Conservation (phyloP, 2,329 filamentous ascomycete species). For the Colletotrichum sidae region DNA sequence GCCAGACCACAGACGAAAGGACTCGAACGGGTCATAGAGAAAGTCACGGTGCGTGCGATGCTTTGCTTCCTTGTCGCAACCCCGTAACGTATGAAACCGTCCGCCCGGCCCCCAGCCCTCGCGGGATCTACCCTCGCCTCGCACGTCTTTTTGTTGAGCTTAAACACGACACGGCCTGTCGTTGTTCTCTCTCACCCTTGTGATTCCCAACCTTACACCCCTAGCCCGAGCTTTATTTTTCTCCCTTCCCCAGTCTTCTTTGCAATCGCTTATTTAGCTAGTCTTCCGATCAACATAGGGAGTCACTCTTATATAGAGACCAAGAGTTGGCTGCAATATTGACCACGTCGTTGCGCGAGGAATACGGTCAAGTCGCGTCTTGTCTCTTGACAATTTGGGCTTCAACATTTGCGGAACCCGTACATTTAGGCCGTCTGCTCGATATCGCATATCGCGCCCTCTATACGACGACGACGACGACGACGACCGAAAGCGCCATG, state of each 20-base stretch:
- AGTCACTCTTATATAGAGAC: too few relatives aligned
- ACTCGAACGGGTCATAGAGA: background rate
- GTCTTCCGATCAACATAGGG: background rate
- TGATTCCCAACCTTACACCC: conserved; percentile 13
- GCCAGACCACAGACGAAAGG: background rate
- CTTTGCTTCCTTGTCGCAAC: conserved; percentile 33
- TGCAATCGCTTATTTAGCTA: background rate
- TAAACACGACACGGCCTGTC: conserved; percentile 20
- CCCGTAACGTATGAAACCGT: conserved; percentile 34
- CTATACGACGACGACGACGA: background rate
- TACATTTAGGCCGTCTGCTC: too few relatives aligned
- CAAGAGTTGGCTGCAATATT: too few relatives aligned
- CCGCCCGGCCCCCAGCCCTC: conserved; percentile 17
- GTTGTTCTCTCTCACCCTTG: background rate
- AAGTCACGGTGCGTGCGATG: conserved; percentile 23
- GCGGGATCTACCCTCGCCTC: conserved; percentile 26
- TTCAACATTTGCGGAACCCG: too few relatives aligned
- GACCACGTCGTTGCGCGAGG: too few relatives aligned
- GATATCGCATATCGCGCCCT: background rate
- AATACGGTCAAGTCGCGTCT: too few relatives aligned
- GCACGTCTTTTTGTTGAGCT: conserved; percentile 27
- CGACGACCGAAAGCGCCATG: conserved; percentile 16
- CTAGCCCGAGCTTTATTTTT: conserved; percentile 13
- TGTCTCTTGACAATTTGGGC: too few relatives aligned
- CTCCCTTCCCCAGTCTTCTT: background rate